Base-by-base conservation (phyloP, 2,329 filamentous ascomycete species). In the Plectosphaerella cucumerina region DNA sequence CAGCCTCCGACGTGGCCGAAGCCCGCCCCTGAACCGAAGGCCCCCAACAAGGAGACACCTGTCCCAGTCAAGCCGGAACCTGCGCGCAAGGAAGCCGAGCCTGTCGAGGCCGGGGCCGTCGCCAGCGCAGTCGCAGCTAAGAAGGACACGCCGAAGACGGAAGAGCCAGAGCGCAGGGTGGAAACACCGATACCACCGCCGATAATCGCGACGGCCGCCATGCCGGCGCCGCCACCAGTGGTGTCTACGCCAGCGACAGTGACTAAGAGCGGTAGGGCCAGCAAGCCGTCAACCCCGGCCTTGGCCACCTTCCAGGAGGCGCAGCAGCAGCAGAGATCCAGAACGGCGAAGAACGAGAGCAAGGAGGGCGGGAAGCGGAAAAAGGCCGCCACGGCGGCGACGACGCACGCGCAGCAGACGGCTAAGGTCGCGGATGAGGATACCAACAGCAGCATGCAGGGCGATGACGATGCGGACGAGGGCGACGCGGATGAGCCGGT, bases 401-500 rank as follows among this genome's bases (percentile, higher is more conserved):
- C 71, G 11, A 68, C 71, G 14, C 67, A 67, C 12, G 60, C 67
- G 2, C 64, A 62, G 10, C 72, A 72, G 48, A 68, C 73, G 15
- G 70, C 73, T 54, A 47, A 55, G 33, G 37, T 62, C 4, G 59
- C 57, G 22, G 73, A 76, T 14, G 73, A 75, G 50, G 73, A 75
- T 52, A 65, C 67, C 2, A 70, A 66, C 37, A 73, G 69, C 49
- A 74, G 70, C 55, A 66, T 68, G 50, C 70, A 70, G 39, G 71
- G 69, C 2, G 59, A 60, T 2, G 59, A 62, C 5, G 72, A 76
- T 12, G 72, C 72, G 5, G 85, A 83, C 12, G 82, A 84, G 8
- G 83, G 87, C 35, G 85, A 87, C 54, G 82, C 79, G 4, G 82
- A 88, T 56, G 88, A 92, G 64, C 86, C 84, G 35, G 76, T 83